Evolutionary conservation across 345 rosid species (phyloP), one percentile per base, ranked within the genome.

Genomic region (Camelina sativa): DNA sequence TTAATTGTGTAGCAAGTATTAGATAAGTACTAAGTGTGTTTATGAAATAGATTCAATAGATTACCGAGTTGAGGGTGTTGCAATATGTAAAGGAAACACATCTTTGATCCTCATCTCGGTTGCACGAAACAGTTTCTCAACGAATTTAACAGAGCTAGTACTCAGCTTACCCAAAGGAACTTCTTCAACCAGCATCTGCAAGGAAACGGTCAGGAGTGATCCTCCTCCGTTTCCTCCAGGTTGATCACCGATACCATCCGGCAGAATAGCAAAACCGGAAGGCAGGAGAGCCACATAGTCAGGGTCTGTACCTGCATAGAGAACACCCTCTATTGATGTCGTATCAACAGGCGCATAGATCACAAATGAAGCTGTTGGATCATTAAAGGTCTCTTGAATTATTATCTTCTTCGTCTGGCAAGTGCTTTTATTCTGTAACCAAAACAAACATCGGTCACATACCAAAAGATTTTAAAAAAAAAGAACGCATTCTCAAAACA

Each of bases 111-210:
- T 84, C 72, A 87, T 82, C 13, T 84, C 84, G 5, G 97, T 90
- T 85, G 88, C 67, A 0, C 83, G 82, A 37, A 94, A 82, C 78
- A 91, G 69, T 69, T 85, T 91, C 85, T 94, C 93, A 15, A 85
- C 84, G 16, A 96, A 91, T 12, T 91, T 92, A 28, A 91, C 93
- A 0, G 96, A 91, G 47, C 92, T 96, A 52, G 86, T 80, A 60
- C 91, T 86, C 35, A 90, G 87, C 48, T 79, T 82, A 17, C 86
- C 87, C 0, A 87, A 79, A 4, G 91, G 91, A 70, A 69, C 79
- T 0, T 88, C 68, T 23, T 87, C 94, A 4, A 88, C 97, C 69
- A 94, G 74, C 37, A 91, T 86, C 86, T 94, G 98, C 58, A 87
- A 88, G 1, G 92, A 86, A 11, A 86, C 88, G 2, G 91, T 94